Percentiles rank a stretch among this genome's conserved stretches.
Evolutionary conservation across 495 filamentous ascomycete genomes (phyloP).

Genomic region (Lasiosphaeria ovina): DNA sequence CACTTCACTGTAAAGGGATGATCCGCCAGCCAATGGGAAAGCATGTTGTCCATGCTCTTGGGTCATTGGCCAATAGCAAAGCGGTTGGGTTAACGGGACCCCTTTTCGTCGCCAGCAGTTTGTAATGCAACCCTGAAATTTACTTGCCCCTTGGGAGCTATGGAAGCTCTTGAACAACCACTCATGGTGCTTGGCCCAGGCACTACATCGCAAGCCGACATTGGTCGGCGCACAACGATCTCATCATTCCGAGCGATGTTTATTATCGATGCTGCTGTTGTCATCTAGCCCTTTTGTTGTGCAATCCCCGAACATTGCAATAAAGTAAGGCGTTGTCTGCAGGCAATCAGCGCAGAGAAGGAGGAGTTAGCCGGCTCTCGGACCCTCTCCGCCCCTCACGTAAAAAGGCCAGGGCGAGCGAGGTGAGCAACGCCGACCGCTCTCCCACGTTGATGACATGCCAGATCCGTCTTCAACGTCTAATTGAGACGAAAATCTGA

Average conservation of each 20-base stretch:
- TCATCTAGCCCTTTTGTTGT: no score
- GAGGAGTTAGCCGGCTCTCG: neutral
- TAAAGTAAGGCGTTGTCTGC: neutral
- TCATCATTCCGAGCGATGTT: no score
- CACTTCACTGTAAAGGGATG: neutral
- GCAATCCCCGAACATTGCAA: neutral
- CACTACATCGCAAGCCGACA: neutral
- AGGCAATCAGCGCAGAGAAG: neutral
- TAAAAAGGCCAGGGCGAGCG: neutral
- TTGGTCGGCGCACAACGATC: no score
- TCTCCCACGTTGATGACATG: no score
- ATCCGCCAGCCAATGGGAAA: neutral
- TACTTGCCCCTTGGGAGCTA: constrained; percentile 1
- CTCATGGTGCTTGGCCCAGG: neutral
- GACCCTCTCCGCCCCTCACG: constrained; percentile 1
- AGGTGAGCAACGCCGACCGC: neutral
- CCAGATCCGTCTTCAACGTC: neutral
- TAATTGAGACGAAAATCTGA: no score
- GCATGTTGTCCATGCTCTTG: neutral
- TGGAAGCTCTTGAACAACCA: neutral
- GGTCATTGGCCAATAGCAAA: constrained; percentile 6
- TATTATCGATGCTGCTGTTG: no score
- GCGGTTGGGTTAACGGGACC: neutral
- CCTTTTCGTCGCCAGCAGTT: neutral
- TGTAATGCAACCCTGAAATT: neutral